phyloP scores from a whole-genome alignment of 495 filamentous ascomycete genomes.

The Penicillium robsamsonii region DNA sequence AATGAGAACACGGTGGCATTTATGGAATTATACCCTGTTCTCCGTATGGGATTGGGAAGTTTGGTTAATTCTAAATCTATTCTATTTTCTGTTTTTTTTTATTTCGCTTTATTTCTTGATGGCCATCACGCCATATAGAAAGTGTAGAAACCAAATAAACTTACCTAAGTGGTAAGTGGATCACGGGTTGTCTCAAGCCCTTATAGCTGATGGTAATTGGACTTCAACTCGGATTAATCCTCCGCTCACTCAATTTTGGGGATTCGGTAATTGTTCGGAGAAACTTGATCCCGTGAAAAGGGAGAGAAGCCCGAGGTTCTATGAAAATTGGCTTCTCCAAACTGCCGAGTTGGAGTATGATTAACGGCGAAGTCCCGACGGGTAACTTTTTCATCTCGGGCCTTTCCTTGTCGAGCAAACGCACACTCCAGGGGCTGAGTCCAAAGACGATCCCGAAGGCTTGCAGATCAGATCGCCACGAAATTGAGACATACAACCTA shows the following conservation, averaged over 20 bases:
- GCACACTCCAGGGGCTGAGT: constrained; percentile 18
- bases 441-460: constrained; percentile 28
- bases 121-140: background rate
- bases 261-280: constrained; percentile 35
- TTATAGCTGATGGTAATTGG: background rate
- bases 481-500: constrained; percentile 33
- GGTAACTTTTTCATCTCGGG: constrained; percentile 9
- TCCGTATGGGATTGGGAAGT: background rate
- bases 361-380: constrained; percentile 13
- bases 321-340: constrained; percentile 10
- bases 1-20: constrained; percentile 11
- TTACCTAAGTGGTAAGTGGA: background rate
- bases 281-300: constrained; percentile 22
- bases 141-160: background rate
- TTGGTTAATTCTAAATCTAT: background rate
- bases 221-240: constrained; percentile 1
- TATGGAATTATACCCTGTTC: background rate
- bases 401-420: constrained; percentile 22
- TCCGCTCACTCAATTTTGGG: background rate
- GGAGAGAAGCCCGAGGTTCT: constrained; percentile 4
- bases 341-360: constrained; percentile 16
- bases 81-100: too few species aligned
- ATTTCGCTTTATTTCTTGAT: too few species aligned
- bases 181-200: background rate
- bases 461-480: constrained; percentile 43